A percentile compares a stretch with the other conserved stretches of the same genome.
These are phyloP conservation scores for Mallotus repandus DNA, from an alignment of 441 rosid species.

Conservation along the genomic window DNA sequence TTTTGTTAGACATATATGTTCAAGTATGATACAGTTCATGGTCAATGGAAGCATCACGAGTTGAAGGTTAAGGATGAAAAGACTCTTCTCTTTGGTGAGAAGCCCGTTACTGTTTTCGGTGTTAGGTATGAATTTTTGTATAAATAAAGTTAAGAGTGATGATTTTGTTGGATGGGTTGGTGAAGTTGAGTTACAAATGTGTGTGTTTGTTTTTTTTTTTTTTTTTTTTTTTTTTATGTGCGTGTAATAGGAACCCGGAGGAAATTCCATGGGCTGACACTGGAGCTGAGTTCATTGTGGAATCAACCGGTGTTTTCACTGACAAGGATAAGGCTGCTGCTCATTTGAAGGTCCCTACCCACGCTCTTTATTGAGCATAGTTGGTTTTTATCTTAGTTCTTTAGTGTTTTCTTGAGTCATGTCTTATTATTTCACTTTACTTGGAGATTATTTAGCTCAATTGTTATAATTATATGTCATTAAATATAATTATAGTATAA, in stretches of 20 bases:
- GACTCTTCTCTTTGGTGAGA: conserved; percentile 63
- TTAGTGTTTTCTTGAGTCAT: neutral
- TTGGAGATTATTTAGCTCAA: neutral
- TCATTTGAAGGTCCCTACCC: conserved; percentile 55
- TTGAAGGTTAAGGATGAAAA: conserved; percentile 52
- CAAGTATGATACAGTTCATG: conserved; percentile 61
- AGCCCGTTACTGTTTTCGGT: conserved; percentile 52
- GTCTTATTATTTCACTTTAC: neutral
- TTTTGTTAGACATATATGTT: conserved; percentile 55
- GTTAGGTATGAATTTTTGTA: conserved; percentile 29
- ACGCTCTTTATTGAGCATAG: no score
- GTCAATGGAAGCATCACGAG: conserved; percentile 60
- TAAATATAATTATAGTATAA: no score
- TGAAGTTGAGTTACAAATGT: neutral
- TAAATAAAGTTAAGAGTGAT: neutral
- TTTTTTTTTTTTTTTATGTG: no score
- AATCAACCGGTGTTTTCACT: conserved; percentile 78
- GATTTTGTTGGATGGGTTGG: neutral
- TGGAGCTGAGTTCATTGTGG: conserved; percentile 65
- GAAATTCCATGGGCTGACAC: conserved; percentile 75
- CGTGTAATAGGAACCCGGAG: conserved; percentile 54
- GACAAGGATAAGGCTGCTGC: conserved; percentile 84
- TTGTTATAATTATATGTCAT: no score
- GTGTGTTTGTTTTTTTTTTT: neutral
- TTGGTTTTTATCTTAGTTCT: no score